These are phyloP conservation scores for Amphibolis antarctica DNA, from an alignment of 106 monocot genomes.

Conservation along the genomic window DNA sequence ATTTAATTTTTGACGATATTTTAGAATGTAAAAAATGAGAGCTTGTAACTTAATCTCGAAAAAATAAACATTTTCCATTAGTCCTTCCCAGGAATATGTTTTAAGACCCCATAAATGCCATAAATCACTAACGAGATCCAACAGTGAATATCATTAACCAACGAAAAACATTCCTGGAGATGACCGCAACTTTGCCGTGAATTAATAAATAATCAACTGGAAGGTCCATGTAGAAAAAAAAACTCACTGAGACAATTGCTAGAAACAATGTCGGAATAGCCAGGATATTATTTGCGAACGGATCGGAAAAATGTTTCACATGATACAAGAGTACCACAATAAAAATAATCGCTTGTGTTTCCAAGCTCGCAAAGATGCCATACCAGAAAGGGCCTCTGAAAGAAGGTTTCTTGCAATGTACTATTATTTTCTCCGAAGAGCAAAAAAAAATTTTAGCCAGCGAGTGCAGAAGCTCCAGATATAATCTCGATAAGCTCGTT, in stretches of 20 bases:
- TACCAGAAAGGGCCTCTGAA: too few species aligned
- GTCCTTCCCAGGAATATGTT: too few species aligned
- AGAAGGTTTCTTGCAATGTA: neutral
- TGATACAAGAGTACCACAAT: neutral
- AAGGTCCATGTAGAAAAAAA: neutral
- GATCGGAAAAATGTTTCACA: neutral
- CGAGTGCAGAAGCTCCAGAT: slow-evolving; percentile 94
- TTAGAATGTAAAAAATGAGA: too few species aligned
- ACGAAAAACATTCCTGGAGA: too few species aligned
- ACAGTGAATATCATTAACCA: too few species aligned
- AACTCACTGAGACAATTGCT: neutral
- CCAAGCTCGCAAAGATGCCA: neutral
- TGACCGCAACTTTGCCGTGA: too few species aligned
- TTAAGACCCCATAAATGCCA: too few species aligned
- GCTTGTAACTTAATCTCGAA: too few species aligned
- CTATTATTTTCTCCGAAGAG: neutral
- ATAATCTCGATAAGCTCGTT: slow-evolving; percentile 92
- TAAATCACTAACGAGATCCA: too few species aligned
- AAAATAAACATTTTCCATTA: too few species aligned
- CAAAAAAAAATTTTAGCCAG: slow-evolving; percentile 28
- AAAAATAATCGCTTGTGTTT: neutral
- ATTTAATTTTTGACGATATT: too few species aligned
- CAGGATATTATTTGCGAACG: slow-evolving; percentile 7
- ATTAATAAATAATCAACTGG: neutral
- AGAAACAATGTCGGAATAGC: neutral